Conservation (phyloP, 2,329 filamentous ascomycete species). For the Ophiostoma triangulosporum region DNA sequence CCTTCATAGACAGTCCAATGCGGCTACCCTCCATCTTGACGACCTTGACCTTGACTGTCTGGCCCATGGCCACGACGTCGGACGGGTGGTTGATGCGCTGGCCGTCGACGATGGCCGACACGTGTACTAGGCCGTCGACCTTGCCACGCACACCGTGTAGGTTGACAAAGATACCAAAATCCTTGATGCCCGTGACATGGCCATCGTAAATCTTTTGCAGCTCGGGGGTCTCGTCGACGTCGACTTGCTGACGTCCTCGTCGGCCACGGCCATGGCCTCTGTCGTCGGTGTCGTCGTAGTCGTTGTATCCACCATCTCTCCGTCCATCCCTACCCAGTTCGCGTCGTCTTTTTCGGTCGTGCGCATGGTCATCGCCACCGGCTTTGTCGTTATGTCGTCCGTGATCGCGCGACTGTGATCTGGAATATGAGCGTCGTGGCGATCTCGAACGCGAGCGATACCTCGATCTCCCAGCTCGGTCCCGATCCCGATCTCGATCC, state of each 20-base stretch:
- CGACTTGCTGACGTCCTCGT: constrained; percentile 47
- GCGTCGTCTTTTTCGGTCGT: constrained; percentile 25
- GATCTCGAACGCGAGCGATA: constrained; percentile 27
- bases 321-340: constrained; percentile 18
- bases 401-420: constrained; percentile 29
- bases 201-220: constrained; percentile 84
- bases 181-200: constrained; percentile 80
- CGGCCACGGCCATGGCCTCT: constrained; percentile 24
- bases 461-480: constrained; percentile 26
- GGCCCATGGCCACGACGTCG: constrained; percentile 67
- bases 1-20: constrained; percentile 90
- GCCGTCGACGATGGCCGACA: constrained; percentile 76
- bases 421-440: constrained; percentile 21
- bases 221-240: constrained; percentile 70
- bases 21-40: constrained; percentile 69
- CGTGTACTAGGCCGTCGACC: constrained; percentile 84
- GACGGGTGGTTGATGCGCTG: constrained; percentile 84
- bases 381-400: constrained; percentile 26
- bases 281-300: constrained; percentile 40
- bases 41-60: constrained; percentile 86
- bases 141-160: constrained; percentile 76
- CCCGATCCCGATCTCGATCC: constrained; percentile 25
- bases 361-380: constrained; percentile 9
- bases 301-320: constrained; percentile 31
- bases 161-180: constrained; percentile 93